Evolutionary conservation across 495 filamentous ascomycete genomes (phyloP).

Genomic region (Penicillium canariense): DNA sequence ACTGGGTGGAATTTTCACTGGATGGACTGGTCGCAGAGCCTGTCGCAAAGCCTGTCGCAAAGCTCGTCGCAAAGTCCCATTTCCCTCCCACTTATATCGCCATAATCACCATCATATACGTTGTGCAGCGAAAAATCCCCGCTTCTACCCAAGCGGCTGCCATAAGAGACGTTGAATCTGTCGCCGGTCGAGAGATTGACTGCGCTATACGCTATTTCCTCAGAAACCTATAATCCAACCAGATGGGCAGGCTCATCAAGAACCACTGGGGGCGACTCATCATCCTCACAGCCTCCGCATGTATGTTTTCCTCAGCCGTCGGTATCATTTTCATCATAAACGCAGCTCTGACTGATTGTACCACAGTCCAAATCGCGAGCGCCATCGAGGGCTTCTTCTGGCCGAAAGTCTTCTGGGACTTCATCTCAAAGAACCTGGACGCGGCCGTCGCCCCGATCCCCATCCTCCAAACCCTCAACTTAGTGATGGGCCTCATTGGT

Average conservation of each 20-base stretch:
- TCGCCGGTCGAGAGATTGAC: constrained; percentile 32
- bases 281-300: constrained; percentile 77
- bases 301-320: constrained; percentile 50
- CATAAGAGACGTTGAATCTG: constrained; percentile 3
- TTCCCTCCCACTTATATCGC: not conserved
- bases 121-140: not conserved
- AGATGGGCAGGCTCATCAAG: constrained; percentile 96
- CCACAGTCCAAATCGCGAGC: constrained; percentile 80
- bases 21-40: not conserved
- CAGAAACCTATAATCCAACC: constrained; percentile 19
- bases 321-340: too few relatives aligned
- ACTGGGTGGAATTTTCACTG: not conserved
- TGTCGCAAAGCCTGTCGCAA: not conserved
- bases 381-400: constrained; percentile 90
- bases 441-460: constrained; percentile 80
- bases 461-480: constrained; percentile 88
- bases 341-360: not conserved
- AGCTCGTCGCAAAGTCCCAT: not conserved
- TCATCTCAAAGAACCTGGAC: constrained; percentile 87
- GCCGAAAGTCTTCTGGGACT: constrained; percentile 99
- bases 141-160: constrained; percentile 2
- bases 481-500: constrained; percentile 80
- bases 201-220: constrained; percentile 2
- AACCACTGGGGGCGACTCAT: constrained; percentile 98
- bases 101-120: not conserved